These are phyloP conservation scores for Lentinula guzmanii DNA, from an alignment of 768 basidiomycete genomes.

Conservation along the genomic window DNA sequence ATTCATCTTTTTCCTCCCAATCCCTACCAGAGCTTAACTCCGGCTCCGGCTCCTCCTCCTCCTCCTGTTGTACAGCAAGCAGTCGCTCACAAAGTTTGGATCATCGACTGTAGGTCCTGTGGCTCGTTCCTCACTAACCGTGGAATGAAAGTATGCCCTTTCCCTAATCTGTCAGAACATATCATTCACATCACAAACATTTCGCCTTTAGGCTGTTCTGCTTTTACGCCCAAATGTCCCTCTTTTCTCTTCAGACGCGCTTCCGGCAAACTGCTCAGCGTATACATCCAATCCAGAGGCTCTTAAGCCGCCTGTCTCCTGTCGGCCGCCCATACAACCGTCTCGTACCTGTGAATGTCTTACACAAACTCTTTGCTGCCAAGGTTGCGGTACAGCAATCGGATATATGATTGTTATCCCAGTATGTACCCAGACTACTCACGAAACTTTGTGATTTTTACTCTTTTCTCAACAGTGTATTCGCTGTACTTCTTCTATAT, in stretches of 20 bases:
- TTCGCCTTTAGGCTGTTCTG: conserved; percentile 60
- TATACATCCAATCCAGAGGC: conserved; percentile 44
- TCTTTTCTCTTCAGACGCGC: conserved; percentile 77
- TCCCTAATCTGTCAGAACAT: not conserved
- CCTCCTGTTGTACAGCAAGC: conserved; percentile 30
- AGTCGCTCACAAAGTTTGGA: conserved; percentile 71
- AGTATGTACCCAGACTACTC: conserved; percentile 21
- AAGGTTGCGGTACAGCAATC: conserved; percentile 66
- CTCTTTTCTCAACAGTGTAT: conserved; percentile 36
- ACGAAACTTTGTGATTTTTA: not conserved
- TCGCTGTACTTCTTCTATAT: conserved; percentile 69
- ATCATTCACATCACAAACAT: not conserved
- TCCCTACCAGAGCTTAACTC: conserved; percentile 23
- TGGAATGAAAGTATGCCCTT: conserved; percentile 64
- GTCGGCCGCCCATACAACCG: conserved; percentile 25
- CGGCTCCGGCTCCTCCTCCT: conserved; percentile 14
- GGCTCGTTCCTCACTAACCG: conserved; percentile 73
- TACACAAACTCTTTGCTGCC: conserved; percentile 77
- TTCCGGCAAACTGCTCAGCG: conserved; percentile 72
- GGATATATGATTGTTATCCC: conserved; percentile 82
- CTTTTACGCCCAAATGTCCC: conserved; percentile 75
- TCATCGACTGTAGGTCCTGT: conserved; percentile 73
- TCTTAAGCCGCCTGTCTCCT: conserved; percentile 28
- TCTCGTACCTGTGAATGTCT: conserved; percentile 78
- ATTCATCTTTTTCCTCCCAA: conserved; percentile 29